phyloP scores from a whole-genome alignment of 1,284 basidiomycete species.

The Sanghuangporus weigelae region DNA sequence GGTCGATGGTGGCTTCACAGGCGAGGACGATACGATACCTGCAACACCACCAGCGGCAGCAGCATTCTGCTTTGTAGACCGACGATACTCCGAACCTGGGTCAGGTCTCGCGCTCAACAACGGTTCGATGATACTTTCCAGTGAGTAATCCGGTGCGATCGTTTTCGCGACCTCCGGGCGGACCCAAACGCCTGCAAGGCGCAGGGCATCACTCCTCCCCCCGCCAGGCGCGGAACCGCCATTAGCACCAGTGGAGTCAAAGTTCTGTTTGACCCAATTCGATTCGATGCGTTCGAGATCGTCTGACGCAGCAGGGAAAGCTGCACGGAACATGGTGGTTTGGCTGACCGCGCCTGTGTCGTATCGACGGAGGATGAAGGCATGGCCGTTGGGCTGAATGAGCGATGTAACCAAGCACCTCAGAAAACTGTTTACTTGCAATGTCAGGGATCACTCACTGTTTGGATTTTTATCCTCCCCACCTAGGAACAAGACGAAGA shows the following conservation, averaged over 20 bases:
- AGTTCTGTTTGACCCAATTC: conserved; percentile 78
- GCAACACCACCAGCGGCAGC: background rate
- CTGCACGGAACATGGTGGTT: conserved; percentile 97
- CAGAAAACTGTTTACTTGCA: background rate
- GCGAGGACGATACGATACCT: background rate
- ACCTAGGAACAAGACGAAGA: conserved; percentile 40
- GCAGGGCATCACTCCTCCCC: conserved; percentile 48
- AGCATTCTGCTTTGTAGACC: conserved; percentile 34
- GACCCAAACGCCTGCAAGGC: conserved; percentile 91
- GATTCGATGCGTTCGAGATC: conserved; percentile 81
- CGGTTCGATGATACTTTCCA: conserved; percentile 54
- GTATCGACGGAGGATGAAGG: conserved; percentile 93
- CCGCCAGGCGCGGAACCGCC: conserved; percentile 38
- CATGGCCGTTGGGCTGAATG: conserved; percentile 63
- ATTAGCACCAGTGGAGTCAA: conserved; percentile 79
- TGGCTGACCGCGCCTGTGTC: conserved; percentile 95
- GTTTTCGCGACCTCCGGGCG: conserved; percentile 62
- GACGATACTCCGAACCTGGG: conserved; percentile 70
- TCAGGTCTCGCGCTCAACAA: conserved; percentile 78
- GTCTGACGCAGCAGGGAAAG: conserved; percentile 83
- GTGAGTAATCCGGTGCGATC: conserved; percentile 59
- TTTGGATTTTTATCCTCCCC: conserved; percentile 91
- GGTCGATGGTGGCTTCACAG: conserved; percentile 19
- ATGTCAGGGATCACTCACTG: conserved; percentile 45
- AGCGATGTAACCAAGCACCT: conserved; percentile 18